Evolutionary conservation across 306 rosid genomes (phyloP), one percentile per base, ranked within the genome.

Genomic region (Castanopsis chinensis): DNA sequence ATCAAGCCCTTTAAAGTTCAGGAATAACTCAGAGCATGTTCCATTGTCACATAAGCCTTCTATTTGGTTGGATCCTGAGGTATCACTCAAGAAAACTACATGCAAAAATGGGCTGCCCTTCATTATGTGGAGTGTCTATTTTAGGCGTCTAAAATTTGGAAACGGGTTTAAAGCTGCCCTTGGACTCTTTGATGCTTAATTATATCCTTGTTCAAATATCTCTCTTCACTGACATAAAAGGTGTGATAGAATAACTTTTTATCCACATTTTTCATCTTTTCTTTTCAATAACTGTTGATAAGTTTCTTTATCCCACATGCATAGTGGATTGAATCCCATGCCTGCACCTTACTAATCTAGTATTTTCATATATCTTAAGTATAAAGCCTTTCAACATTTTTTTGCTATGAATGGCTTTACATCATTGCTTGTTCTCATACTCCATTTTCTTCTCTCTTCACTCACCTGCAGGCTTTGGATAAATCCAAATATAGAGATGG

Each of bases 401-500:
- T 58, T 58, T 20, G 5, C 28, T 58, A 58, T 7, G 23, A 58
- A 21, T 58, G 64, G 2, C 30, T 58, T 41, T 51, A 17, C 7
- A 30, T 75, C 56, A 72, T 20, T 65, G 6, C n/a, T 51, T 73
- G 67, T 78, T 59, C 15, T 59, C 65, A 19, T 59, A 23, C 32
- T 5, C 5, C 60, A 51, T 67, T 55, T 60, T 17, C 51, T 28
- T 64, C 30, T 5, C 71, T 75, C 52, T 64, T 75, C 83, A 67
- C 60, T 63, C 49, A 75, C 56, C 45, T 75, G 65, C 88, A 94
- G 99, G 99, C 98, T 85, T 83, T 95, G 89, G 98, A 93, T 84
- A 93, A 95, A 89, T 95, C 99, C 67, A 95, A 90, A 80, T 88
- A 91, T 37, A 79, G 89, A 85, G 99, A 95, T 79, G 93, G 92